These are phyloP conservation scores for Avena insularis DNA, from an alignment of 176 grass and related monocot species.

Conservation along the genomic window DNA sequence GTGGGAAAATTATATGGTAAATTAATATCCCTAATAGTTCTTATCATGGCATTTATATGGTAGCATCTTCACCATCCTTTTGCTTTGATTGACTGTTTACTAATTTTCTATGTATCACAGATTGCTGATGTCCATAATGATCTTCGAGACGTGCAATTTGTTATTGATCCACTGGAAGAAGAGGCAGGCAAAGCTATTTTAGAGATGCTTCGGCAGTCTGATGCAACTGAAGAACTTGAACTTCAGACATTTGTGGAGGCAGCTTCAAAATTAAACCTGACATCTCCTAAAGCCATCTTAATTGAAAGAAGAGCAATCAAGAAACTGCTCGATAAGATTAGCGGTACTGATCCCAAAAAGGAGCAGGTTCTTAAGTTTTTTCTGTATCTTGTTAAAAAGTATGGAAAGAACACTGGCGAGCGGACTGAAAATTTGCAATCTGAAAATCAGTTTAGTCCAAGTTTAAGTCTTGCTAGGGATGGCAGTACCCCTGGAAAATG, in stretches of 20 bases:
- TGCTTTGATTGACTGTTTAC: conserved; percentile 38
- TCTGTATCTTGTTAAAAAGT: conserved; percentile 71
- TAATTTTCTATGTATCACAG: conserved; percentile 49
- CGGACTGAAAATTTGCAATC: conserved; percentile 45
- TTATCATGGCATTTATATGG: conserved; percentile 27
- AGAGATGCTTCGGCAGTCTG: conserved; percentile 62
- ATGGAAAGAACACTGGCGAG: conserved; percentile 63
- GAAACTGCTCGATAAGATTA: conserved; percentile 67
- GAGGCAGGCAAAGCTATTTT: conserved; percentile 77
- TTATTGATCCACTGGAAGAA: conserved; percentile 70
- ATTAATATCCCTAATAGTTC: not conserved
- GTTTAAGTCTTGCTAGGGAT: conserved; percentile 32
- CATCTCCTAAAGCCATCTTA: conserved; percentile 84
- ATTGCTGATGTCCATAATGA: conserved; percentile 75
- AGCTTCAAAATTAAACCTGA: conserved; percentile 79
- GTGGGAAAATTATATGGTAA: not conserved
- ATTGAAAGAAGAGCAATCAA: conserved; percentile 86
- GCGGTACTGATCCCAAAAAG: conserved; percentile 70
- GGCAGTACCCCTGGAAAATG: conserved; percentile 48
- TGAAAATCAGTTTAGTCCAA: conserved; percentile 40
- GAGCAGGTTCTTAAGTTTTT: conserved; percentile 65
- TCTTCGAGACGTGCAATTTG: conserved; percentile 70
- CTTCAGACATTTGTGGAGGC: conserved; percentile 67
- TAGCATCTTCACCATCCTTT: not conserved
- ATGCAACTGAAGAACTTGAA: conserved; percentile 76